Evolutionary conservation across 2,329 filamentous ascomycete species (phyloP).

Genomic region (Penicillium sp.): DNA sequence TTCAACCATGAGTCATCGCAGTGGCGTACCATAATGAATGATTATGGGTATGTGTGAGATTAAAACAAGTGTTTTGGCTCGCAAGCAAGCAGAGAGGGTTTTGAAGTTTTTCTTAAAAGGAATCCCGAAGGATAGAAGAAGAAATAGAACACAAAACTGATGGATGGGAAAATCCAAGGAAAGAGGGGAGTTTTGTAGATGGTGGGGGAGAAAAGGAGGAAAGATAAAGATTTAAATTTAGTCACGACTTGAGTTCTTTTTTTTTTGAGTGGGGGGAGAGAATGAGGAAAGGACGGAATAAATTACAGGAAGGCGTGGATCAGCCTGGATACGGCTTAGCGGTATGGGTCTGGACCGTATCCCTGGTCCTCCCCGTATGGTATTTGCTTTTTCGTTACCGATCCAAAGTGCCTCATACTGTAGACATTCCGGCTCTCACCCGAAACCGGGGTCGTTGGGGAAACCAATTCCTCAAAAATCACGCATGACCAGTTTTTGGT

Average conservation of each 20-base stretch:
- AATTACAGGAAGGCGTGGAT: conserved; percentile 4
- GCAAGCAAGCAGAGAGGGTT: conserved; percentile 14
- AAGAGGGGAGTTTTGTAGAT: conserved; percentile 25
- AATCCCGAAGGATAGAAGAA: conserved; percentile 20
- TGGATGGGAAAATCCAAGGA: conserved; percentile 26
- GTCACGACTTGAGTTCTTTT: conserved; percentile 20
- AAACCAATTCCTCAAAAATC: conserved; percentile 19
- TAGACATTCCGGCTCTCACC: conserved; percentile 11
- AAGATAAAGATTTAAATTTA: conserved; percentile 32
- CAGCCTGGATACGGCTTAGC: not conserved
- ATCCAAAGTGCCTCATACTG: conserved; percentile 13
- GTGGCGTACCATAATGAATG: conserved; percentile 30
- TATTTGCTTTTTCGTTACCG: not conserved
- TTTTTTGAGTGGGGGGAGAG: not conserved
- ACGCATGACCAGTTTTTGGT: conserved; percentile 10
- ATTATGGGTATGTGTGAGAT: conserved; percentile 22
- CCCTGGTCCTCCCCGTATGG: not conserved
- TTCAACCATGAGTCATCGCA: conserved; percentile 7
- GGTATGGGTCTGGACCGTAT: not conserved
- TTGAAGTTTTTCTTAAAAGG: conserved; percentile 8
- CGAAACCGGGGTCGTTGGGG: conserved; percentile 27
- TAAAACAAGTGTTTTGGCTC: conserved; percentile 11
- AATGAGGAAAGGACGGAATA: conserved; percentile 4
- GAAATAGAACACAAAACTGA: conserved; percentile 13
- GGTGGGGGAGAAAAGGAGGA: conserved; percentile 21